Evolutionary conservation across 805 yeast genomes (phyloP).

Genomic region (Zygosaccharomyces kombuchaensis): DNA sequence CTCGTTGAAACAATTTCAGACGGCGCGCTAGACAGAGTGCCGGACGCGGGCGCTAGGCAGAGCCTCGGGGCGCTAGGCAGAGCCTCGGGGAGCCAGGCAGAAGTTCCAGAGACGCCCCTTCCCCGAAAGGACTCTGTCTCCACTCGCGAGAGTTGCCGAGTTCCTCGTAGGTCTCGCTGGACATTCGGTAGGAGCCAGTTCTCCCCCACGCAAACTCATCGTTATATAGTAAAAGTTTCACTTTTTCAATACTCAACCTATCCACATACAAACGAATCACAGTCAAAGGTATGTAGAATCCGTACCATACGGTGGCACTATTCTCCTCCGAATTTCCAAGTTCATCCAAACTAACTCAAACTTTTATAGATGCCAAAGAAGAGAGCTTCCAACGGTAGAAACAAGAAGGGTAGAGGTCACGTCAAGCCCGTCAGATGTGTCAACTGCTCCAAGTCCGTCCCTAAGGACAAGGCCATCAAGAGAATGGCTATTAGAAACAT

Average conservation of each 20-base stretch:
- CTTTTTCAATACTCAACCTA: neutral
- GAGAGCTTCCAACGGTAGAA: conserved; percentile 99
- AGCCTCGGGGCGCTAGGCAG: neutral
- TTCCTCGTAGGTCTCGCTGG: neutral
- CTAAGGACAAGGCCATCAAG: conserved; percentile 99
- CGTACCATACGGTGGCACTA: neutral
- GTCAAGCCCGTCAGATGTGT: conserved; percentile 99
- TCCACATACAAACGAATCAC: conserved; percentile 2
- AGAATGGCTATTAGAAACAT: conserved; percentile 99
- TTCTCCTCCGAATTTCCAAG: neutral
- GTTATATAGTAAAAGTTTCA: conserved; percentile 6
- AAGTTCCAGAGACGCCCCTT: neutral
- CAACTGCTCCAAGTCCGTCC: conserved; percentile 99
- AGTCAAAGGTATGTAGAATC: conserved; percentile 6
- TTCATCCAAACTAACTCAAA: conserved; percentile 2
- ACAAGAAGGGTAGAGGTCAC: conserved; percentile 99
- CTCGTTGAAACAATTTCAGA: too few relatives aligned
- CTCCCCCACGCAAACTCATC: conserved; percentile 2
- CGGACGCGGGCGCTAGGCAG: neutral
- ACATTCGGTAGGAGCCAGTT: neutral
- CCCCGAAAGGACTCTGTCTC: neutral
- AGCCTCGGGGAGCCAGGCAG: neutral
- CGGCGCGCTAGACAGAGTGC: neutral
- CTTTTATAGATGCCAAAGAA: conserved; percentile 85
- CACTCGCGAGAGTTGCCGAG: neutral